Evolutionary conservation across 352 stramenopile genomes (phyloP).

Genomic region (Globisporangium irregulare): DNA sequence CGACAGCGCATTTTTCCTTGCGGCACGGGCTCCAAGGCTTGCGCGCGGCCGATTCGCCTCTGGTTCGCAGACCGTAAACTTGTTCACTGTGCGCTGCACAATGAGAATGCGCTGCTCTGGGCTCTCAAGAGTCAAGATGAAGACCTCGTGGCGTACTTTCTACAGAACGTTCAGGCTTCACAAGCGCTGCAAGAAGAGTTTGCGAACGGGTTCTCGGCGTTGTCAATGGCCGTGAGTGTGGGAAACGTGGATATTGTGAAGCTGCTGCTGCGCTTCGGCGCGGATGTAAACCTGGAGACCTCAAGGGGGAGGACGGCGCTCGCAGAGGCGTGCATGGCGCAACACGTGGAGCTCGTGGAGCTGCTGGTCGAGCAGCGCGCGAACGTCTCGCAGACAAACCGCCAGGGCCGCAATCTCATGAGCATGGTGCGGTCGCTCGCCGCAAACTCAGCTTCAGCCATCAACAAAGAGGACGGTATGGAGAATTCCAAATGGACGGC

Average conservation of each 20-base stretch:
- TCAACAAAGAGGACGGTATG: background rate
- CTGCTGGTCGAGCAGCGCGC: slow-evolving; percentile 63
- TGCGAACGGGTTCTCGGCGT: slow-evolving; percentile 58
- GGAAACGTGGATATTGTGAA: slow-evolving; percentile 47
- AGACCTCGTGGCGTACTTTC: slow-evolving; percentile 59
- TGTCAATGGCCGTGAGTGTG: slow-evolving; percentile 49
- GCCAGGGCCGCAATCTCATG: slow-evolving; percentile 49
- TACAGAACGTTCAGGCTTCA: slow-evolving; percentile 36
- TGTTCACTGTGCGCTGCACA: slow-evolving; percentile 45
- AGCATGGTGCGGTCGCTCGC: slow-evolving; percentile 37
- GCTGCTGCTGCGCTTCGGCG: slow-evolving; percentile 57
- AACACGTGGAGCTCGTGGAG: slow-evolving; percentile 44
- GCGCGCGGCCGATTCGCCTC: slow-evolving; percentile 51
- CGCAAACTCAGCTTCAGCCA: background rate
- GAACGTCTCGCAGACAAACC: slow-evolving; percentile 57
- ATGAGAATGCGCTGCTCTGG: slow-evolving; percentile 52
- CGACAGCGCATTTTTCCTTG: slow-evolving; percentile 60
- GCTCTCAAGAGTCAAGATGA: slow-evolving; percentile 62
- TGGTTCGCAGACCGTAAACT: slow-evolving; percentile 49
- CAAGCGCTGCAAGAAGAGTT: slow-evolving; percentile 56
- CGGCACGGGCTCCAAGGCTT: slow-evolving; percentile 47
- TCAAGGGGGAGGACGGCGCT: slow-evolving; percentile 63
- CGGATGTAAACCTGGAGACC: slow-evolving; percentile 67
- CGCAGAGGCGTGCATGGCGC: slow-evolving; percentile 51
- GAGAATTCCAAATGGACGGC: slow-evolving; percentile 17